Evolutionary conservation across 768 basidiomycete species (phyloP), one percentile per base, ranked within the genome.

Genomic region (Termitomyces sp.): DNA sequence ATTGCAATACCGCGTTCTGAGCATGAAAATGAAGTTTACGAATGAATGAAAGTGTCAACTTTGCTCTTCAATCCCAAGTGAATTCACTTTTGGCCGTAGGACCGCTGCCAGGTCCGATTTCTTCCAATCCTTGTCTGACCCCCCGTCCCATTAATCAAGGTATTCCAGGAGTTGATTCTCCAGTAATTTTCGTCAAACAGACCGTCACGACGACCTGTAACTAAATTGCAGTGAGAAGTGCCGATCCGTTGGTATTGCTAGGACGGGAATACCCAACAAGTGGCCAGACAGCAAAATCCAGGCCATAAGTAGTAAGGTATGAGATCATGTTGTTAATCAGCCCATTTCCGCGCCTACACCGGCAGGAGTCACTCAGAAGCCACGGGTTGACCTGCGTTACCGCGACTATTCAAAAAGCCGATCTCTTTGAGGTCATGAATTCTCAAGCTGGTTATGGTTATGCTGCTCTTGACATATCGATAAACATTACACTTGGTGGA

Each of bases 281-380:
- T 16, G 62, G 62, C 62, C 58, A 62, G 24, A 62, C 30, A 10
- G 58, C 58, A 53, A 62, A 62, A 51, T 62, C 62, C 38, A 62
- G 20, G 43, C 60, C 62, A 38, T 62, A 54, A 14, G 52, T 60
- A 1, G 33, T 57, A 20, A 62, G 55, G 33, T 60, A 60, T 13
- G 58, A 54, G 14, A 62, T 33, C 43, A 60, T 60, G 50, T 60
- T 62, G 24, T n/a, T n/a, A n/a, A n/a, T 54, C 38, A 35, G 60
- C 57, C 58, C 62, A 62, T 47, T 57, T 8, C n/a, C 24, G 45
- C 49, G 61, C 40, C 30, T 62, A 62, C 35, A 62, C 61, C 10
- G 61, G 61, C 24, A 58, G 58, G 16, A 62, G 28, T 38, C 62
- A 62, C 47, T 57, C 58, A 40, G 62, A 58, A 47, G 62, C 58